Evolutionary conservation across 2,329 filamentous ascomycete genomes (phyloP).

Genomic region (Stachybotrys elegans): DNA sequence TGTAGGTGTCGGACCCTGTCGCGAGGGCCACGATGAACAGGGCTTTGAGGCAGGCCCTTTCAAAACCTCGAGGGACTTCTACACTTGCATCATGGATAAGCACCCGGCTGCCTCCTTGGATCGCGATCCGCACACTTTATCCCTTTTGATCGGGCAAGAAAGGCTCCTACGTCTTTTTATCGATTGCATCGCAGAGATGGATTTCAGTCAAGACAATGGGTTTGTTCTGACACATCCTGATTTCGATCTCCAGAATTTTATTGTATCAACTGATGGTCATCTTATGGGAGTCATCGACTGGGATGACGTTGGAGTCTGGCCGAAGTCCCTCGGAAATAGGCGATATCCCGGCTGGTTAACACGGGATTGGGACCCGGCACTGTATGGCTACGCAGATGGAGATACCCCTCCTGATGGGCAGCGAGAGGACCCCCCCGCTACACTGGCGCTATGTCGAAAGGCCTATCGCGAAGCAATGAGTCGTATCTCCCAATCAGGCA

Average conservation of each 20-base stretch:
- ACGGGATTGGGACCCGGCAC: not conserved
- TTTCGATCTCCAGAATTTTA: conserved; percentile 23
- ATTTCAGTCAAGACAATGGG: not conserved
- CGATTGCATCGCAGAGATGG: not conserved
- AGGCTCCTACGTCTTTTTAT: not conserved
- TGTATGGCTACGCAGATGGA: not conserved
- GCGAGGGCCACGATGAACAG: not conserved
- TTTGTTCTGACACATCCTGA: conserved; percentile 23
- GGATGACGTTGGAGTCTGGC: conserved; percentile 18
- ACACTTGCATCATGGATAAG: not conserved
- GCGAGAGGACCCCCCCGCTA: not conserved
- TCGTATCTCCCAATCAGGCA: not conserved
- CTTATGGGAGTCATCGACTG: conserved; percentile 23
- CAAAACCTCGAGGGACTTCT: not conserved
- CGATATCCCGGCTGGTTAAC: not conserved
- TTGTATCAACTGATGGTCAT: conserved; percentile 20
- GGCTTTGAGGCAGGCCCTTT: not conserved
- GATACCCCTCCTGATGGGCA: not conserved
- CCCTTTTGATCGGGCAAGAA: not conserved
- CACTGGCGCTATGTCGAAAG: not conserved
- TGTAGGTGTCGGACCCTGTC: not conserved
- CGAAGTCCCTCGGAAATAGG: conserved; percentile 17
- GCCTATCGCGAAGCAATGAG: not conserved
- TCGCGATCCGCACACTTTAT: not conserved
- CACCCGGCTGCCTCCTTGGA: too few relatives aligned